Evolutionary conservation across 805 yeast species (phyloP), one percentile per base, ranked within the genome.

Genomic region (Pichia gijzeniarum): DNA sequence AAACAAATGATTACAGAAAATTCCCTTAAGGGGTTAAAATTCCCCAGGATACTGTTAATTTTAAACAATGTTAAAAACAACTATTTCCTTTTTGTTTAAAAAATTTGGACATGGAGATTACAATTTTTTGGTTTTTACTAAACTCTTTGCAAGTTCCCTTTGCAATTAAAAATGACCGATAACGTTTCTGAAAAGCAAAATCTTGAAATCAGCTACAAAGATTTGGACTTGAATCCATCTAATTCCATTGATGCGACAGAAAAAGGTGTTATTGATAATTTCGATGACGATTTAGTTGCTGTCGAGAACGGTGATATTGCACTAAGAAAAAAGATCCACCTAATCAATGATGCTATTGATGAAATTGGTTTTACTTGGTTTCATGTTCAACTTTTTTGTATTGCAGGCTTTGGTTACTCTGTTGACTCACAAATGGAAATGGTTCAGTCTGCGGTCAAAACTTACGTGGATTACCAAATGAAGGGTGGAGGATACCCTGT

Each of bases 351-450:
- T 47, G 80, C 83, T 16, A 65, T 78, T 46, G 81, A 79, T 54
- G 79, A 79, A 53, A 75, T 78, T 44, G 83, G 83, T 0, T 75
- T 79, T 61, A 77, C 84, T 1, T 70, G 74, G 68, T 74, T 71
- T 52, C 82, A 77, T 49, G 62, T 68, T 45, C 68, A 72, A 54
- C 58, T 74, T 12, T 76, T 77, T 55, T 65, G 68, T 48, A 56
- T 77, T 18, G 76, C 76, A 25, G 82, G 82, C 8, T 70, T 73
- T 62, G 82, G 82, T 25, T 77, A 76, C 48, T 70, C 75, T 4
- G 77, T 71, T 13, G 80, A 78, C 53, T 73, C 80, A 19, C 74
- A 74, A 53, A 64, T 79, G 52, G 69, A 66, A 37, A 64, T 67
- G 61, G 58, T 75, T 44, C 79, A 74, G 48, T 61, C 73, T 38